These are phyloP conservation scores for Fusarium sulawesiense DNA, from an alignment of 2,329 filamentous ascomycete species.

Conservation along the genomic window DNA sequence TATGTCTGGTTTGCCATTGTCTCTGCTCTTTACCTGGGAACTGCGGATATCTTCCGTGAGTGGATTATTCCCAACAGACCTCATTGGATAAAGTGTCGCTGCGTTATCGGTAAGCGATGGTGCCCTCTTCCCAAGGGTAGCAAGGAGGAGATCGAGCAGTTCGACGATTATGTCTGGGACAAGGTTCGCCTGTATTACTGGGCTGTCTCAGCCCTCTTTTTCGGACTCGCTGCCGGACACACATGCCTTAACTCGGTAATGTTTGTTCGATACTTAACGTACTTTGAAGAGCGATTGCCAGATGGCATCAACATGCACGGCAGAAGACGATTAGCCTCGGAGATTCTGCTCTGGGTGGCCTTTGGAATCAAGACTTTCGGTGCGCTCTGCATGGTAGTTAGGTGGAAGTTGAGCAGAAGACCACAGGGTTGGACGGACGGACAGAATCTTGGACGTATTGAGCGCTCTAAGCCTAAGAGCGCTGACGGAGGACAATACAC, in stretches of 20 bases:
- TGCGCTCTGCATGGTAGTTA: slow-evolving; percentile 37
- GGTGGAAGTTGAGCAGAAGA: slow-evolving; percentile 42
- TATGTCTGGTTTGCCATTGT: slow-evolving; percentile 31
- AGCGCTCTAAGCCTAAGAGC: slow-evolving; percentile 16
- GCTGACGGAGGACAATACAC: slow-evolving; percentile 33
- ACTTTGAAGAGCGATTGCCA: slow-evolving; percentile 39
- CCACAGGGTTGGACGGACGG: slow-evolving; percentile 43
- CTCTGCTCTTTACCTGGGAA: slow-evolving; percentile 26
- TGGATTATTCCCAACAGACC: slow-evolving; percentile 45
- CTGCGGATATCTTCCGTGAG: slow-evolving; percentile 32
- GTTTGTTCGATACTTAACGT: slow-evolving; percentile 33
- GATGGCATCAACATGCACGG: slow-evolving; percentile 43
- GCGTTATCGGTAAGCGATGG: slow-evolving; percentile 43
- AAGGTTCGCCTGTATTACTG: slow-evolving; percentile 43
- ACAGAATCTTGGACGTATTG: slow-evolving; percentile 35
- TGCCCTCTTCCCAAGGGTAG: slow-evolving; percentile 43
- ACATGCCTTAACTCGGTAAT: slow-evolving; percentile 31
- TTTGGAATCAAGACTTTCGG: slow-evolving; percentile 32
- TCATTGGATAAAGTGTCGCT: slow-evolving; percentile 44
- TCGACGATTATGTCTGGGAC: slow-evolving; percentile 44
- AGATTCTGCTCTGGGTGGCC: slow-evolving; percentile 40
- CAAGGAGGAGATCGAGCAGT: slow-evolving; percentile 44
- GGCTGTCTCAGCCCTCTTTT: slow-evolving; percentile 36
- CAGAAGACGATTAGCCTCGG: slow-evolving; percentile 20
- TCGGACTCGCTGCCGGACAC: slow-evolving; percentile 35